These are phyloP conservation scores for Debaryomyces castellii DNA, from an alignment of 805 yeast genomes.

Conservation along the genomic window DNA sequence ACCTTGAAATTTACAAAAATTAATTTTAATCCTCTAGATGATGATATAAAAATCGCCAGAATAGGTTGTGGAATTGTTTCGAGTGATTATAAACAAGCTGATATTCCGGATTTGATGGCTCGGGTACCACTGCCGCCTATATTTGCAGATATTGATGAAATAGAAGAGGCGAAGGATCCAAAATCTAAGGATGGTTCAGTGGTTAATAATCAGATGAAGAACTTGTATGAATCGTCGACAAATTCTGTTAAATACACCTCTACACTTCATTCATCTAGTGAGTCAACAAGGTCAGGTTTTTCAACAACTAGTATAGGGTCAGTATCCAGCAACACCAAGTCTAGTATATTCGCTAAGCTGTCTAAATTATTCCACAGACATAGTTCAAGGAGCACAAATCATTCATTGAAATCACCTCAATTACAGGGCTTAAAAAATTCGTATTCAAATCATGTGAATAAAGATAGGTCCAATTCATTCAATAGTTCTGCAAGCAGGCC, in stretches of 20 bases:
- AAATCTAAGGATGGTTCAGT: neutral
- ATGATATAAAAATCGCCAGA: slow-evolving; percentile 21
- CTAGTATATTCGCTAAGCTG: slow-evolving; percentile 26
- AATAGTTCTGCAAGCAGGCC: slow-evolving; percentile 16
- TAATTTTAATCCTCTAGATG: slow-evolving; percentile 16
- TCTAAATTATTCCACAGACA: slow-evolving; percentile 25
- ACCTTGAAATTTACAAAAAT: slow-evolving; percentile 51
- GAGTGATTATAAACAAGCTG: slow-evolving; percentile 15
- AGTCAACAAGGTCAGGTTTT: neutral
- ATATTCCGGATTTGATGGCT: slow-evolving; percentile 4
- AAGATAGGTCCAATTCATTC: slow-evolving; percentile 28
- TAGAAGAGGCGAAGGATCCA: neutral
- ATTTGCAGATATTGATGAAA: slow-evolving; percentile 12
- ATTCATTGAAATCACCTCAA: slow-evolving; percentile 9
- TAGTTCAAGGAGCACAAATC: slow-evolving; percentile 11
- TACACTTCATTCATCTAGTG: slow-evolving; percentile 1
- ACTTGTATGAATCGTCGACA: neutral
- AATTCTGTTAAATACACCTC: neutral
- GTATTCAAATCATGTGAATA: slow-evolving; percentile 33
- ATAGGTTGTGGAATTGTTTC: slow-evolving; percentile 33
- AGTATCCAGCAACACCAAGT: slow-evolving; percentile 11
- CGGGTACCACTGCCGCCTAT: slow-evolving; percentile 19
- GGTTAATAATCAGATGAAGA: neutral
- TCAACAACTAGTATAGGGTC: neutral
- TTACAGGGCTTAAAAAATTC: slow-evolving; percentile 22